phyloP scores from a whole-genome alignment of 1,139 yeast genomes.

The Entelexis paramagnoliae region DNA sequence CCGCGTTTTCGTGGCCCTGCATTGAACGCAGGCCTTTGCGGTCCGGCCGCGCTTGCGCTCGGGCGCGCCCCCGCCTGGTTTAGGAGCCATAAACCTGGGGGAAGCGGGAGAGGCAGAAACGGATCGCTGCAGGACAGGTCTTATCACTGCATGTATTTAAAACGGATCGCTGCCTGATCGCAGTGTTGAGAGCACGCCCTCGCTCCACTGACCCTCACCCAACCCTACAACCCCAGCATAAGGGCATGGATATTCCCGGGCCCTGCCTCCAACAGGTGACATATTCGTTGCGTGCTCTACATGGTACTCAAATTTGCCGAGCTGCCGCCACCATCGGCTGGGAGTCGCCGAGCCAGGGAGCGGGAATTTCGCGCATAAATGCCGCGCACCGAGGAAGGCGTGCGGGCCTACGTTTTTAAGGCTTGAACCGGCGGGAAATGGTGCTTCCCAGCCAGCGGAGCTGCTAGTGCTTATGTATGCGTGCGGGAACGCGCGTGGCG shows the following conservation, averaged over 20 bases:
- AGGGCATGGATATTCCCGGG: not conserved
- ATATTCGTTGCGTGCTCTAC: not conserved
- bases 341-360: not conserved
- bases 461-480: no score
- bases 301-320: not conserved
- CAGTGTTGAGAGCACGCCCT: not conserved
- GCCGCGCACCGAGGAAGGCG: not conserved
- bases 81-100: not conserved
- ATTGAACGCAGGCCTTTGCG: conserved; percentile 21
- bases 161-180: not conserved
- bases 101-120: not conserved
- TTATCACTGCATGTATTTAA: conserved; percentile 6
- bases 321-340: conserved; percentile 1
- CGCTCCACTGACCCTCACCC: not conserved
- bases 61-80: not conserved
- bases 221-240: not conserved
- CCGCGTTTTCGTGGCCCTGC: conserved; percentile 21
- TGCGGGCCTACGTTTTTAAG: no score
- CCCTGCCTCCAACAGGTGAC: not conserved
- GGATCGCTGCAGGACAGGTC: not conserved
- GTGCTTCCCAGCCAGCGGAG: no score
- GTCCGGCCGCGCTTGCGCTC: conserved; percentile 19
- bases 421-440: no score
- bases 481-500: no score
- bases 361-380: not conserved